phyloP scores from a whole-genome alignment of 116 monocot genomes.

The Dioscorea cayenensis region DNA sequence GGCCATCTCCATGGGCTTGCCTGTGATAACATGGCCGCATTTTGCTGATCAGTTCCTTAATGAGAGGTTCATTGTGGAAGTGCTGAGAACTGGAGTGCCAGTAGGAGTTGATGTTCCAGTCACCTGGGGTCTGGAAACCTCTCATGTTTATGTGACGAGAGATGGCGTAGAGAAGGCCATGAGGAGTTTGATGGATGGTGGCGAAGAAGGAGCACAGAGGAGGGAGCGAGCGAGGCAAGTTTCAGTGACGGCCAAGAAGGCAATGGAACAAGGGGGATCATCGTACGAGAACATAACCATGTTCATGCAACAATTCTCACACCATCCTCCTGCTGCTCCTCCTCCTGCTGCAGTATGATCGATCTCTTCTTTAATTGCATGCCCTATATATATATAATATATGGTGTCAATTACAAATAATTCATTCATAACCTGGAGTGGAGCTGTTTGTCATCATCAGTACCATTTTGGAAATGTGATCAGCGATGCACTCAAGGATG shows the following conservation, averaged over 20 bases:
- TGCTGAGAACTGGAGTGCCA: not conserved
- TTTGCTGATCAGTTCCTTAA: conserved; percentile 12
- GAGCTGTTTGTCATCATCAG: too few relatives aligned
- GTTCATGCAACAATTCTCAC: not conserved
- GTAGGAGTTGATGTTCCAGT: not conserved
- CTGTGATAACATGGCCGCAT: conserved; percentile 8
- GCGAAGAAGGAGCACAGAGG: not conserved
- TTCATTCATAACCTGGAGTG: too few relatives aligned
- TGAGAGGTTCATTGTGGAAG: conserved; percentile 8
- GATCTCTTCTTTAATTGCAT: too few relatives aligned
- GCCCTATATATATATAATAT: too few relatives aligned
- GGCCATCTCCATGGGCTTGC: not conserved
- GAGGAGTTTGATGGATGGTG: conserved; percentile 1
- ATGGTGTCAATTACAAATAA: too few relatives aligned
- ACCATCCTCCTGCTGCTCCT: not conserved
- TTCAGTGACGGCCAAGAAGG: not conserved
- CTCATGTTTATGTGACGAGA: not conserved
- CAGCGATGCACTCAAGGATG: too few relatives aligned
- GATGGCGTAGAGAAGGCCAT: conserved; percentile 6
- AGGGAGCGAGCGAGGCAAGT: not conserved
- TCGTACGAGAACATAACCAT: not conserved
- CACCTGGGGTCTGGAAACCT: not conserved
- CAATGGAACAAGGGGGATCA: conserved; percentile 6
- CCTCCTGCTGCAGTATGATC: too few relatives aligned
- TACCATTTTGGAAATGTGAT: too few relatives aligned